A percentile compares a stretch with the other conserved stretches of the same genome.
Evolutionary conservation across 352 stramenopile species (phyloP).

Genomic region (Phytophthora chlamydospora): DNA sequence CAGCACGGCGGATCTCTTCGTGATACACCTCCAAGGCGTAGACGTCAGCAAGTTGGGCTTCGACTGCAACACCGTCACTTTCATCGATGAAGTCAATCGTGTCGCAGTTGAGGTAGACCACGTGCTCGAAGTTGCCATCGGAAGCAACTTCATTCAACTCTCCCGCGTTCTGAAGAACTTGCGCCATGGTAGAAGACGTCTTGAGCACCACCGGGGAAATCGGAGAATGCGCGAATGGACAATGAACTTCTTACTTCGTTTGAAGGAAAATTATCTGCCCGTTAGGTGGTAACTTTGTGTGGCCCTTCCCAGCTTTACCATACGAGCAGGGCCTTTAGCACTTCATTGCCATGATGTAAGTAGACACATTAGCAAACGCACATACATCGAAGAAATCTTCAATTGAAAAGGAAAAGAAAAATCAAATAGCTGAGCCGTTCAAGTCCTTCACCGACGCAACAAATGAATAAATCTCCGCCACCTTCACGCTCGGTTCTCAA

Average conservation of each 20-base stretch:
- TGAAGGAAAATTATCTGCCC: too few species aligned
- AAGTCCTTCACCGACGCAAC: too few species aligned
- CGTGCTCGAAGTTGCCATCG: slow-evolving; percentile 23
- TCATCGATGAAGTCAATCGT: slow-evolving; percentile 28
- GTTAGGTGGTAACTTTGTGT: too few species aligned
- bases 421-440: too few species aligned
- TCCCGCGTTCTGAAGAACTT: slow-evolving; percentile 21
- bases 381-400: too few species aligned
- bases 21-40: slow-evolving; percentile 48
- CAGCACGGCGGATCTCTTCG: slow-evolving; percentile 41
- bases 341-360: too few species aligned
- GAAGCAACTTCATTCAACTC: slow-evolving; percentile 21
- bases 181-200: slow-evolving; percentile 17
- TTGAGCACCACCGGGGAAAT: slow-evolving; percentile 1
- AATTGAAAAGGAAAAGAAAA: too few species aligned
- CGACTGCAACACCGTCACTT: slow-evolving; percentile 18
- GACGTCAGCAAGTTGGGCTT: slow-evolving; percentile 30
- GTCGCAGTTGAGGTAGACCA: slow-evolving; percentile 16
- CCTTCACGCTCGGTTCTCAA: not conserved
- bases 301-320: too few species aligned
- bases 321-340: too few species aligned
- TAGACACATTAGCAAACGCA: too few species aligned
- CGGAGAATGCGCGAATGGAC: slow-evolving; percentile 1
- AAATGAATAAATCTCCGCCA: too few species aligned
- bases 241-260: too few species aligned